Evolutionary conservation across 768 basidiomycete species (phyloP).

Genomic region (Mrakia gelida): DNA sequence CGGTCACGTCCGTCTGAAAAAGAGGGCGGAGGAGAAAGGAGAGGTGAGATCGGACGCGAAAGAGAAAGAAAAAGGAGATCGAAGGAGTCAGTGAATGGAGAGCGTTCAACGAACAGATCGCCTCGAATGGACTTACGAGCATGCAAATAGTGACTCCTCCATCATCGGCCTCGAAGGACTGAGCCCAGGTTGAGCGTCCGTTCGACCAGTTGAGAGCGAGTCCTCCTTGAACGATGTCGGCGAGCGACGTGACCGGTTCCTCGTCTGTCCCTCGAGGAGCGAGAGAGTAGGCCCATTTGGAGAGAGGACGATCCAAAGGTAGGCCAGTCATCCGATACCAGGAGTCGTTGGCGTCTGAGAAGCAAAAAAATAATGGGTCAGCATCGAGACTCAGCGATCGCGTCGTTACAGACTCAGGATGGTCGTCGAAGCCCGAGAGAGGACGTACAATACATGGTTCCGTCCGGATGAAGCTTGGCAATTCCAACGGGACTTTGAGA

Average conservation of each 20-base stretch:
- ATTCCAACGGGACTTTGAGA: background rate
- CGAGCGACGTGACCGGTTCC: background rate
- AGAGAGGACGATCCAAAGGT: background rate
- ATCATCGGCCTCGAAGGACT: background rate
- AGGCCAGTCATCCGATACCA: slow-evolving; percentile 7
- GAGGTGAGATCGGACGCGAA: background rate
- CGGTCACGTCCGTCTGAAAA: background rate
- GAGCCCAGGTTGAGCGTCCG: background rate
- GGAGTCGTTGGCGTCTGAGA: slow-evolving; percentile 7
- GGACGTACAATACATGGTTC: background rate
- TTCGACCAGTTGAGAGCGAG: background rate
- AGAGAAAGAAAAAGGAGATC: no score
- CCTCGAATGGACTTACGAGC: background rate
- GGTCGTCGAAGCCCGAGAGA: no score
- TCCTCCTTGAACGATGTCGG: no score
- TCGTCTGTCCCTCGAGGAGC: background rate
- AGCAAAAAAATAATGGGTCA: no score
- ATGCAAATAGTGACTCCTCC: background rate
- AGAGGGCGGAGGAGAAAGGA: background rate
- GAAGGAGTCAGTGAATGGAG: background rate
- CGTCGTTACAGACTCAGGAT: no score
- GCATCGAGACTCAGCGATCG: no score
- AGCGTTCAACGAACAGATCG: no score
- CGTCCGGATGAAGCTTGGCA: background rate
- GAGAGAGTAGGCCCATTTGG: background rate